A percentile compares a stretch with the other conserved stretches of the same genome.
These are phyloP conservation scores for Grigorovia jiainica DNA, from an alignment of 805 yeast species.

Conservation along the genomic window DNA sequence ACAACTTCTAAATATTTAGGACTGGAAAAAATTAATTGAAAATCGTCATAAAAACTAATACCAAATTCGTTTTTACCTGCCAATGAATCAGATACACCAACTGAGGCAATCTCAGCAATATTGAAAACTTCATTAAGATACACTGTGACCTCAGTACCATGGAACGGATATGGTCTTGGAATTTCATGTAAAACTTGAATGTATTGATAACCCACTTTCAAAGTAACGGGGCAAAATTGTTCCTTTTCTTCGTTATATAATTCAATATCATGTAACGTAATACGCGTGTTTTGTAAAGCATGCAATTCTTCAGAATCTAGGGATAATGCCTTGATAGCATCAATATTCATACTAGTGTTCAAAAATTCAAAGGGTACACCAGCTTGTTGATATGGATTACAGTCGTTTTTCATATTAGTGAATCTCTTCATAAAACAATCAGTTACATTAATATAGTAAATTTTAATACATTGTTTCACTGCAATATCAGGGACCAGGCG, in stretches of 20 bases:
- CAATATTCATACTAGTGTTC: constrained; percentile 35
- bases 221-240: constrained; percentile 44
- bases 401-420: constrained; percentile 4
- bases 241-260: constrained; percentile 38
- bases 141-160: constrained; percentile 24
- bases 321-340: constrained; percentile 33
- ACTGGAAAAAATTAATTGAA: constrained; percentile 32
- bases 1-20: constrained; percentile 51
- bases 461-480: constrained; percentile 40
- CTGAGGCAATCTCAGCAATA: constrained; percentile 32
- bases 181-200: constrained; percentile 42
- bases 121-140: constrained; percentile 34
- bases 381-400: constrained; percentile 9
- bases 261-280: constrained; percentile 40
- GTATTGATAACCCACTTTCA: constrained; percentile 58
- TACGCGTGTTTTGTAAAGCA: constrained; percentile 38
- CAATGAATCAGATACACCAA: constrained; percentile 27
- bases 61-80: constrained; percentile 44
- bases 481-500: constrained; percentile 43
- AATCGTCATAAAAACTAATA: constrained; percentile 29
- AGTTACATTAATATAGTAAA: constrained; percentile 38
- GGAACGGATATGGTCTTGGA: constrained; percentile 31
- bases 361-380: constrained; percentile 29
- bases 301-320: constrained; percentile 32
- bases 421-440: constrained; percentile 20